These are phyloP conservation scores for Paracorniculantispora psalliotae DNA, from an alignment of 2,329 filamentous ascomycete species.

Conservation along the genomic window DNA sequence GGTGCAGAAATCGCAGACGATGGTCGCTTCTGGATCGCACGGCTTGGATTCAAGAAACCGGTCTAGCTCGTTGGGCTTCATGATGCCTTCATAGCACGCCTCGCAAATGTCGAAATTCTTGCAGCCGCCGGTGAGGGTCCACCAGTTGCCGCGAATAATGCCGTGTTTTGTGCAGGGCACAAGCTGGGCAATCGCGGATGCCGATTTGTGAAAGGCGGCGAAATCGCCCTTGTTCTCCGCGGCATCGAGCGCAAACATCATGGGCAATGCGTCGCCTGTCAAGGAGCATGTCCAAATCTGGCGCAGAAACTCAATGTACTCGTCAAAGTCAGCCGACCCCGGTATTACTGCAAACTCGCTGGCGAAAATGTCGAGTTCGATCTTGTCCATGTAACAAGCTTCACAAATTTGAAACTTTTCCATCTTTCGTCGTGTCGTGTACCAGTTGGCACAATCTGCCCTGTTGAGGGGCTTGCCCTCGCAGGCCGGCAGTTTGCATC, in stretches of 20 bases:
- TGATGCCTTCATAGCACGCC: slow-evolving; percentile 28
- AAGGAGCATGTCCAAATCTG: slow-evolving; percentile 24
- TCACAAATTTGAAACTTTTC: slow-evolving; percentile 28
- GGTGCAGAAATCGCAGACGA: slow-evolving; percentile 28
- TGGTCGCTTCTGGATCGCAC: slow-evolving; percentile 16
- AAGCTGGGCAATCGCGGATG: slow-evolving; percentile 19
- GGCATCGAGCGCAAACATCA: slow-evolving; percentile 23
- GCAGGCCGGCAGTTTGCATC: slow-evolving; percentile 24
- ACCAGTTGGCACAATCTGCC: slow-evolving; percentile 23
- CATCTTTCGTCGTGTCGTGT: slow-evolving; percentile 20
- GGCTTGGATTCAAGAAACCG: slow-evolving; percentile 25
- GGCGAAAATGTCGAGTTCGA: slow-evolving; percentile 25
- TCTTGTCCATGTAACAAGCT: slow-evolving; percentile 30
- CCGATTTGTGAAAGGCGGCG: slow-evolving; percentile 23
- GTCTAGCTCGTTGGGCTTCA: slow-evolving; percentile 23
- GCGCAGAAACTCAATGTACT: slow-evolving; percentile 20
- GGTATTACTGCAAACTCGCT: slow-evolving; percentile 23
- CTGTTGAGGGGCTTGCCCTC: slow-evolving; percentile 22
- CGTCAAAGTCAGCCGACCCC: slow-evolving; percentile 19
- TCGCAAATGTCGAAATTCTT: slow-evolving; percentile 27
- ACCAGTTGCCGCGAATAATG: slow-evolving; percentile 29
- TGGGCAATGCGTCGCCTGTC: slow-evolving; percentile 18
- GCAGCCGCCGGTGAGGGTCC: slow-evolving; percentile 24
- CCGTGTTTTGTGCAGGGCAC: slow-evolving; percentile 25
- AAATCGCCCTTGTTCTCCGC: slow-evolving; percentile 24